A percentile compares a stretch with the other conserved stretches of the same genome.
phyloP scores from a whole-genome alignment of 2,329 filamentous ascomycete species.

The Alternaria alternata region DNA sequence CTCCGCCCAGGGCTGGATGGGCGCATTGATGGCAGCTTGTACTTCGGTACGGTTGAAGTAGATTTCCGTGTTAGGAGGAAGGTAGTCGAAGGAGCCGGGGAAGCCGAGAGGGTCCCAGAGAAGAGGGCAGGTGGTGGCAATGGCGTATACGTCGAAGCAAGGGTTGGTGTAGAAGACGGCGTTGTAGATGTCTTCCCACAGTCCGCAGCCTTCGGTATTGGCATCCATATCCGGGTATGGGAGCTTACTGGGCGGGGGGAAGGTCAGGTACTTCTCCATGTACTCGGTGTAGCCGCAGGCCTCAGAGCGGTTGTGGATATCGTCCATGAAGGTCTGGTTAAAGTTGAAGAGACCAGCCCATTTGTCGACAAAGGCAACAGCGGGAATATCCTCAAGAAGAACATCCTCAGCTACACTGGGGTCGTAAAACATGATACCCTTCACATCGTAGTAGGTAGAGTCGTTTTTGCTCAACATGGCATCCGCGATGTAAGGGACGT shows the following conservation, averaged over 20 bases:
- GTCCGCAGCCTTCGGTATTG: constrained; percentile 61
- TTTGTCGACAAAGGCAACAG: constrained; percentile 68
- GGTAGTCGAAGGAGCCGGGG: constrained; percentile 70
- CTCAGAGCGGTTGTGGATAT: constrained; percentile 62
- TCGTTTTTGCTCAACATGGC: constrained; percentile 76
- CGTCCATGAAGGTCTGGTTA: constrained; percentile 65
- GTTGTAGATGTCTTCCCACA: constrained; percentile 65
- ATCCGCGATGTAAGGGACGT: constrained; percentile 74
- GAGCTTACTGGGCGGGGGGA: constrained; percentile 70
- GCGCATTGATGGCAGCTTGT: constrained; percentile 72
- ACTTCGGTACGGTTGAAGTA: constrained; percentile 78
- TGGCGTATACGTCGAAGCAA: constrained; percentile 80
- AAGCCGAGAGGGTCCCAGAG: constrained; percentile 74
- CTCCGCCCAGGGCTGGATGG: constrained; percentile 63
- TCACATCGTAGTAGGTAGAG: constrained; percentile 71
- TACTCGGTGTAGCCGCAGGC: constrained; percentile 70
- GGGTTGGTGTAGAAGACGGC: constrained; percentile 71
- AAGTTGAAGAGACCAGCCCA: constrained; percentile 68
- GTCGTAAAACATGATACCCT: constrained; percentile 76
- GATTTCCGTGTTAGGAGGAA: constrained; percentile 67
- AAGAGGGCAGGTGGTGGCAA: constrained; percentile 75
- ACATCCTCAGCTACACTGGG: constrained; percentile 66
- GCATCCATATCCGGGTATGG: constrained; percentile 59
- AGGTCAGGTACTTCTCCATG: constrained; percentile 68
- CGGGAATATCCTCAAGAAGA: constrained; percentile 61